These are phyloP conservation scores for Nelumbo lutea DNA, from an alignment of 164 flowering plant genomes.

Conservation along the genomic window DNA sequence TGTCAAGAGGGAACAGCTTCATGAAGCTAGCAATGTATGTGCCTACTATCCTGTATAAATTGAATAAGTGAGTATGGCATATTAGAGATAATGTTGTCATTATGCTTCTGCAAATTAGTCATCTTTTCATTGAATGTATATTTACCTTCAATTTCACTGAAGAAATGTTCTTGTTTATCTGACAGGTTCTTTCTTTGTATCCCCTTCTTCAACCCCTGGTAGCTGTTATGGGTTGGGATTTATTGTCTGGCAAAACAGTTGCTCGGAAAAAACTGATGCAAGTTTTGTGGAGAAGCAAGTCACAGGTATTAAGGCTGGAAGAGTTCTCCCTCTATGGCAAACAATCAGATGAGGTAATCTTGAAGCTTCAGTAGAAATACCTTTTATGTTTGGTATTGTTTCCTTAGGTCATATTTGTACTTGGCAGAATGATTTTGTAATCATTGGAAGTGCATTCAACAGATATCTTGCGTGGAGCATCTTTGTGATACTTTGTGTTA, in stretches of 20 bases:
- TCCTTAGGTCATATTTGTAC: not conserved
- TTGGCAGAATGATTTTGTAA: conserved; percentile 2
- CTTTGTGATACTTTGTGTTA: conserved; percentile 87
- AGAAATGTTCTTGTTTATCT: conserved; percentile 6
- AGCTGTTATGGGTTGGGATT: conserved; percentile 97
- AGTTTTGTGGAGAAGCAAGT: conserved; percentile 79
- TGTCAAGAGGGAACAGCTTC: conserved; percentile 68
- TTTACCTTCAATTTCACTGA: not conserved
- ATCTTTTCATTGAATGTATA: not conserved
- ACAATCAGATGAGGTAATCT: conserved; percentile 70
- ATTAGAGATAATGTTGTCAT: not conserved
- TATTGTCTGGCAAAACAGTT: conserved; percentile 74
- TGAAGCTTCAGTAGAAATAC: not conserved
- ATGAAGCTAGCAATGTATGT: conserved; percentile 86
- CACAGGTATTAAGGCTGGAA: conserved; percentile 67
- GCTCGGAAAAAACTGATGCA: conserved; percentile 72
- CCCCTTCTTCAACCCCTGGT: conserved; percentile 94
- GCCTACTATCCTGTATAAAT: conserved; percentile 19
- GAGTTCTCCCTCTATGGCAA: conserved; percentile 56
- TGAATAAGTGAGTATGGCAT: conserved; percentile 15
- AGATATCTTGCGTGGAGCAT: conserved; percentile 86
- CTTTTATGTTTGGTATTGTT: not conserved
- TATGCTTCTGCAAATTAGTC: conserved; percentile 1
- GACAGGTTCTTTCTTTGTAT: conserved; percentile 64
- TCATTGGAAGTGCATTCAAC: conserved; percentile 22